Conservation (phyloP, 805 yeast species). For the Saturnispora halmiae region DNA sequence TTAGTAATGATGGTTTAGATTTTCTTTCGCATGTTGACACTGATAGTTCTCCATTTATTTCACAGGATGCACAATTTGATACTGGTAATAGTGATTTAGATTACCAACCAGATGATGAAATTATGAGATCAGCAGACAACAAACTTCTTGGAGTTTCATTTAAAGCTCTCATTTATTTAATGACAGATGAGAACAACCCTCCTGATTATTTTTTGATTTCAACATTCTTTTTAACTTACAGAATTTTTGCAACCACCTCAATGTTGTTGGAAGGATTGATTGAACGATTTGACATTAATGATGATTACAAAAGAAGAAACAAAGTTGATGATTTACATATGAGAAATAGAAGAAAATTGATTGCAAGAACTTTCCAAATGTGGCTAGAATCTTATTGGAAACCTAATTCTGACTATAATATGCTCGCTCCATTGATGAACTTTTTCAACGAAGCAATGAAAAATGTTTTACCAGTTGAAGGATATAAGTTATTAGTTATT, state of each 20-base stretch:
- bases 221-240: slow-evolving; percentile 68
- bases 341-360: slow-evolving; percentile 55
- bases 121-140: slow-evolving; percentile 41
- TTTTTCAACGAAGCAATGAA: slow-evolving; percentile 73
- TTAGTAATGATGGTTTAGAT: slow-evolving; percentile 41
- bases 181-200: slow-evolving; percentile 56
- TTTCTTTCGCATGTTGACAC: slow-evolving; percentile 27
- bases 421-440: slow-evolving; percentile 62
- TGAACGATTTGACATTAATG: slow-evolving; percentile 49
- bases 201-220: slow-evolving; percentile 63
- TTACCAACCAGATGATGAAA: slow-evolving; percentile 32
- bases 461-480: slow-evolving; percentile 53
- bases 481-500: slow-evolving; percentile 50
- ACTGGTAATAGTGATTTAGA: slow-evolving; percentile 5
- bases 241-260: slow-evolving; percentile 57
- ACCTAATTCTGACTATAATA: slow-evolving; percentile 45
- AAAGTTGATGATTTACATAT: slow-evolving; percentile 22
- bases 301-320: slow-evolving; percentile 25
- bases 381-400: slow-evolving; percentile 95
- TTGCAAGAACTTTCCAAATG: slow-evolving; percentile 58
- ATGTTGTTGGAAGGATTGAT: slow-evolving; percentile 64
- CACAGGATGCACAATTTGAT: slow-evolving; percentile 15
- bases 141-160: slow-evolving; percentile 62
- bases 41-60: slow-evolving; percentile 23
- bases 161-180: slow-evolving; percentile 52